A percentile compares a stretch with the other conserved stretches of the same genome.
Evolutionary conservation across 108 stramenopile genomes (phyloP).

Genomic region (Skeletonema grethae): DNA sequence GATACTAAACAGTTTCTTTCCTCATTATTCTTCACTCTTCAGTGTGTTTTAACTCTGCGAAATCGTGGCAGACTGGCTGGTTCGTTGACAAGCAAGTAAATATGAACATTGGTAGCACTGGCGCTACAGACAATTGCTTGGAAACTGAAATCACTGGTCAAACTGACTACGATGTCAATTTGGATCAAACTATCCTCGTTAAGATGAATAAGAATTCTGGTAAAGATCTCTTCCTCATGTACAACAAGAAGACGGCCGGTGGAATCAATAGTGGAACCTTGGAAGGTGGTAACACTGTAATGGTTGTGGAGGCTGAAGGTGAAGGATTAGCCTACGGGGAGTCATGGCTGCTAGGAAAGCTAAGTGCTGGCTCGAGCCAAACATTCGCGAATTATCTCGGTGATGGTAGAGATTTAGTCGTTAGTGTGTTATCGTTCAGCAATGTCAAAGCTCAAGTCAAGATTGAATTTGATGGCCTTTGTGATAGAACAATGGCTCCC

Average conservation of each 20-base stretch:
- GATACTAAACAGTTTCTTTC: not conserved
- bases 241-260: constrained; percentile 17
- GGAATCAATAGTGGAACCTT: constrained; percentile 29
- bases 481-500: not conserved
- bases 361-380: not conserved
- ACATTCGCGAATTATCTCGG: not conserved
- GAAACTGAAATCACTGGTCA: not conserved
- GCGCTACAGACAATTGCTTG: not conserved
- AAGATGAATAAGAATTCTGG: not conserved
- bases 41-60: constrained; percentile 13
- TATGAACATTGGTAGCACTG: not conserved
- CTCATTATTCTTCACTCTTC: not conserved
- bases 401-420: not conserved
- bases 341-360: constrained; percentile 18
- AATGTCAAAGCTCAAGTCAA: not conserved
- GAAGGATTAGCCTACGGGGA: constrained; percentile 3
- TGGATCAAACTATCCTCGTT: constrained; percentile 1
- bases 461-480: not conserved
- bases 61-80: constrained; percentile 12
- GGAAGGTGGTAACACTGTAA: constrained; percentile 31
- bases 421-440: not conserved
- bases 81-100: not conserved
- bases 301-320: constrained; percentile 1
- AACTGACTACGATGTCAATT: not conserved
- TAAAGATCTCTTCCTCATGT: constrained; percentile 20